A percentile compares a stretch with the other conserved stretches of the same genome.
phyloP scores from a whole-genome alignment of 1,139 yeast genomes.

The Magnusiomyces paraingens region DNA sequence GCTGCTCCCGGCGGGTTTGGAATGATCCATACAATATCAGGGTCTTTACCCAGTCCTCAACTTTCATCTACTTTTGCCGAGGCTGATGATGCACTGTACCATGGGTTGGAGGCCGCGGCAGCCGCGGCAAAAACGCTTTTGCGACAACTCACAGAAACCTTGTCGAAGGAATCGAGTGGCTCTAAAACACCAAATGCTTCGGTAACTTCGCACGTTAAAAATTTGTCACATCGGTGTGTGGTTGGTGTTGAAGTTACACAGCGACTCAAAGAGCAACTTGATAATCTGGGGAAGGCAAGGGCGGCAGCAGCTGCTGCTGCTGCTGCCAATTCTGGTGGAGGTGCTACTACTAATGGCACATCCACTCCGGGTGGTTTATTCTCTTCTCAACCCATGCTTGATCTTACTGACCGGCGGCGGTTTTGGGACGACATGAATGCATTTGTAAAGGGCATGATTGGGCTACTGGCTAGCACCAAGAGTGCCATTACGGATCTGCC shows the following conservation, averaged over 20 bases:
- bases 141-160: conserved; percentile 69
- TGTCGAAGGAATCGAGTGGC: conserved; percentile 38
- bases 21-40: neutral
- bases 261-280: conserved; percentile 52
- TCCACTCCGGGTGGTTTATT: neutral
- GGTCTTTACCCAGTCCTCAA: neutral
- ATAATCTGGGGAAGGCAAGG: conserved; percentile 17
- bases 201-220: conserved; percentile 63
- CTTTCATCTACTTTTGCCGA: conserved; percentile 33
- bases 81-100: conserved; percentile 70
- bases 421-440: conserved; percentile 86
- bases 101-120: conserved; percentile 67
- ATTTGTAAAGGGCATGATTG: conserved; percentile 76
- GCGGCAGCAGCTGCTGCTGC: neutral
- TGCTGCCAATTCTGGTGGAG: conserved; percentile 40
- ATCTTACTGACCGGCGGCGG: conserved; percentile 49
- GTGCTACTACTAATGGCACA: neutral
- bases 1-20: conserved; percentile 7
- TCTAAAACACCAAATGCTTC: conserved; percentile 32
- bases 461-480: conserved; percentile 76
- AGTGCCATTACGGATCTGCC: conserved; percentile 78
- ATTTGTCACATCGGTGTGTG: conserved; percentile 70
- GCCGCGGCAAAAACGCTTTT: conserved; percentile 74
- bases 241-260: conserved; percentile 76
- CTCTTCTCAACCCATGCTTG: conserved; percentile 14